Evolutionary conservation across 352 stramenopile species (phyloP), one percentile per base, ranked within the genome.

Genomic region (Pythium graminicola): DNA sequence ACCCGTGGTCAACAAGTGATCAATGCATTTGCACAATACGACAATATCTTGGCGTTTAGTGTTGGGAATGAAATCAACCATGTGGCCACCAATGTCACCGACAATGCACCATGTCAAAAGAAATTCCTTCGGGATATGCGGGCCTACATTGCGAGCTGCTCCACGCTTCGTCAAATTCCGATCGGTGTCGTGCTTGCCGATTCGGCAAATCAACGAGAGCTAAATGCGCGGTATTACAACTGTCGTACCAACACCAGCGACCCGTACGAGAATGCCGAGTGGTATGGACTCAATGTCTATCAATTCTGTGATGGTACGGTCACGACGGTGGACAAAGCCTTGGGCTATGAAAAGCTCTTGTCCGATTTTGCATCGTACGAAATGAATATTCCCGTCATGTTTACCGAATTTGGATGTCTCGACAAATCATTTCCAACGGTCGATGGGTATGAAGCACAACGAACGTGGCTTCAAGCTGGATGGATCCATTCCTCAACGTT

Each of bases 231-330:
- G 39, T 96, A 96, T 60, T 96, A 93, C 62, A 89, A 89, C 61
- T 96, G 86, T 64, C 66, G 76, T 54, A 86, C 74, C 0, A 69
- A 89, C 53, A 50, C 67, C 3, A 70, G 26, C 1, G 86, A 96
- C 49, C 26, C 62, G 58, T 80, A 86, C 36, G 81, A 94, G 59
- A 82, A 81, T 32, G 73, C 79, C 1, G 73, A 95, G 58, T 96
- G 81, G 81, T 94, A 89, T 53, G 86, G 81, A 16, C 41, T 95
- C n/a, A 96, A 95, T 55, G 69, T 78, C 42, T 94, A 95, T 49
- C 59, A 82, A 42, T 79, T 87, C 45, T 96, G 83, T 54, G 68
- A 95, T 50, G 58, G 52, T n/a, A 33, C 24, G 4, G 49, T 64
- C 22, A 79, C 63, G 6, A 58, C 57, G 10, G 52, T 72, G 28